Base-by-base conservation (phyloP, 768 basidiomycete species). In the Nidularia pulvinata region DNA sequence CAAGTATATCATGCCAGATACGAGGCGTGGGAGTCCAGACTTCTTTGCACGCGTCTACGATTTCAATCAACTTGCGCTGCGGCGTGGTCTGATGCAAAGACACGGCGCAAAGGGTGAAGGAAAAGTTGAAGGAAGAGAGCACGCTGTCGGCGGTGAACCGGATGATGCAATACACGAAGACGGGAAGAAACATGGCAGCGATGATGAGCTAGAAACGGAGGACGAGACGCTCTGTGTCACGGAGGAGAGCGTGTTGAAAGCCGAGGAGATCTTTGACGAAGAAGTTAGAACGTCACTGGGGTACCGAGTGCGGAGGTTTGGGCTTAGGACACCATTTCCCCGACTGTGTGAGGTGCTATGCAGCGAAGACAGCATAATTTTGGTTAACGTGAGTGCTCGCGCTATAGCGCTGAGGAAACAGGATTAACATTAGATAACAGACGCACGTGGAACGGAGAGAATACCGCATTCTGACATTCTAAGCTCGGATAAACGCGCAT, bases 321-420 rank as follows among this genome's bases (percentile, higher is more conserved):
- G 56, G 10, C 36, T 76, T 50, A 61, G 32, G 63, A 65, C 34
- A 48, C 35, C 22, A 61, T 55, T 44, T n/a, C 45, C 10, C 10
- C 6, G 51, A 25, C 39, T 44, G 63, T 57, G 59, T 52, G 65
- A 67, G 48, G 73, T 71, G 6, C 78, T 88, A 77, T 79, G 84
- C 68, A 78, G 74, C 56, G 83, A 84, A 62, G 84, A 86, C 64
- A 71, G 67, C 54, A 56, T 86, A 6, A 66, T 88, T 48, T 65
- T 83, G 3, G 79, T 85, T 37, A 73, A 80, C 60, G 77, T 81
- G 65, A 62, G 74, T 65, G 36, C 47, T 13, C 39, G 49, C 10
- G 57, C 25, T 25, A 25, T 25, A 25, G 25, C 25, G 25, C 25
- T 4, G 25, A 25, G 25, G 25, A 25, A 25, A 25, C 25, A 25